These are phyloP conservation scores for Andrographis paniculata DNA, from an alignment of 305 asterid genomes.

Conservation along the genomic window DNA sequence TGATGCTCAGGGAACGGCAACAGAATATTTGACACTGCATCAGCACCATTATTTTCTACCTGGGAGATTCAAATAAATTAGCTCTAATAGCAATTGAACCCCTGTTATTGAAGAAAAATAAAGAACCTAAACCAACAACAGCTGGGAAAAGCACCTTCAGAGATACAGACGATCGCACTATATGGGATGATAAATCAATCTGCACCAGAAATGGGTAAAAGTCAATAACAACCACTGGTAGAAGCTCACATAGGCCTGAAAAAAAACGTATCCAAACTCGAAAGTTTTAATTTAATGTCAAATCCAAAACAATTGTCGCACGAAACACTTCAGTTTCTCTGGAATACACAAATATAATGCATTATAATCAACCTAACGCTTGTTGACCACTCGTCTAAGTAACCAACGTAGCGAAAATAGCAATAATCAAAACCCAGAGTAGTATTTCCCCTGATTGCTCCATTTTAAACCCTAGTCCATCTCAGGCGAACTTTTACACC, in stretches of 20 bases:
- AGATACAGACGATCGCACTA: slow-evolving; percentile 42
- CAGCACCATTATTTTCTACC: slow-evolving; percentile 62
- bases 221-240: too few relatives aligned
- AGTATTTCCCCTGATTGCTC: not conserved
- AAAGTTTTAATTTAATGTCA: too few relatives aligned
- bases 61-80: slow-evolving; percentile 20
- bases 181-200: slow-evolving; percentile 85
- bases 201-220: slow-evolving; percentile 32
- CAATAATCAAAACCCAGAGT: not conserved
- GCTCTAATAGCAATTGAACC: not conserved
- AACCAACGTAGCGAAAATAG: not conserved
- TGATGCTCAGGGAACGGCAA: slow-evolving; percentile 61
- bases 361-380: too few relatives aligned
- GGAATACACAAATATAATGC: too few relatives aligned
- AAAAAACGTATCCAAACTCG: too few relatives aligned
- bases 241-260: too few relatives aligned
- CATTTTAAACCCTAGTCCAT: not conserved
- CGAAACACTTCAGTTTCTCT: not conserved
- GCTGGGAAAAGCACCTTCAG: slow-evolving; percentile 50
- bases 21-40: slow-evolving; percentile 47
- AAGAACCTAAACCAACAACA: slow-evolving; percentile 4
- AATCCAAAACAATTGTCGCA: slow-evolving; percentile 11
- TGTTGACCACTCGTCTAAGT: too few relatives aligned
- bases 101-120: not conserved
- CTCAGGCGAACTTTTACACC: not conserved